Evolutionary conservation across 192 early-diverging fungal species (phyloP), one percentile per base, ranked within the genome.

Genomic region (Geranomyces michiganensis): DNA sequence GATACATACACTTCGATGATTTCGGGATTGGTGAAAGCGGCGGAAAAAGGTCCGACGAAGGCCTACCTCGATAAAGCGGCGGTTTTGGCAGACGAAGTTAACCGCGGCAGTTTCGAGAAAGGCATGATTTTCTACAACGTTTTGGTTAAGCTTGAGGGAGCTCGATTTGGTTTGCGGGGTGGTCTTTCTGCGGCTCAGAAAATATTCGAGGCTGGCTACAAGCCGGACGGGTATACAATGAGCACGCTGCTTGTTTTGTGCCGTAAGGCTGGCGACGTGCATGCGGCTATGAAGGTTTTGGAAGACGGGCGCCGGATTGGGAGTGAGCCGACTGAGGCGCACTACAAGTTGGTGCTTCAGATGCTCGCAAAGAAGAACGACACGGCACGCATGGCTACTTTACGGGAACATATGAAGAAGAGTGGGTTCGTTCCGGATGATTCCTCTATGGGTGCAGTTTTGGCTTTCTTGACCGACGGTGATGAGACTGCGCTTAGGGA

Each of bases 231-330:
- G 19, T 24, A 24, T 26, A 53, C 51, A 7, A n/a, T 53, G 51
- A 53, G 51, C 51, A 53, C 51, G 15, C 24, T 53, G 51, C 51
- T 53, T 7, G 51, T 53, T 26, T 24, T 53, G n/a, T 53, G 51
- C 15, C 51, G 51, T 7, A 53, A 53, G 24, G 19, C 51, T 7
- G 51, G 24, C 51, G 51, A 53, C 51, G 51, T 26, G 7, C 4
- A n/a, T n/a, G 15, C n/a, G n/a, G 51, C 51, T 15, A 53, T 53
- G 51, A 53, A 53, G 24, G 24, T 53, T 17, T 24, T 53, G 19
- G 51, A 53, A 53, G 51, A n/a, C n/a, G 19, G 19, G n/a, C 51
- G 51, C 51, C 19, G 24, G 51, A 7, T 26, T 2, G 51, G 51
- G 15, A 53, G 17, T 24, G n/a, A 26, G 17, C 51, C 24, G 4